Evolutionary conservation across 1,284 basidiomycete species (phyloP).

Genomic region (Gymnopus androsaceus): DNA sequence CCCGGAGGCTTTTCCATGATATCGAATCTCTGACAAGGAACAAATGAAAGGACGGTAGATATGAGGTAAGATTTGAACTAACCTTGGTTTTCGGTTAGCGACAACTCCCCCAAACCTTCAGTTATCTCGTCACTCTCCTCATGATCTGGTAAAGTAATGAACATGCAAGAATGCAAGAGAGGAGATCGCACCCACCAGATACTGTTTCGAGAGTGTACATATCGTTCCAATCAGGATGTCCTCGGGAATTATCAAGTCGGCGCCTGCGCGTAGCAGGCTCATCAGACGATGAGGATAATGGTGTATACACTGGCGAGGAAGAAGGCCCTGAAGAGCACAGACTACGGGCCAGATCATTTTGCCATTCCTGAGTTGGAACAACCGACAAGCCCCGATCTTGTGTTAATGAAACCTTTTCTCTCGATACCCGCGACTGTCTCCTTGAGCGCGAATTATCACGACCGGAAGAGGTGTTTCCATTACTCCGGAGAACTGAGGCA

Average conservation of each 20-base stretch:
- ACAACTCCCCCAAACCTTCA: constrained; percentile 69
- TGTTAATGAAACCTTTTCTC: constrained; percentile 72
- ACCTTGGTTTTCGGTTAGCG: constrained; percentile 82
- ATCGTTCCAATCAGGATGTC: constrained; percentile 48
- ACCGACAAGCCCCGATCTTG: constrained; percentile 63
- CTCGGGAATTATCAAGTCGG: constrained; percentile 34
- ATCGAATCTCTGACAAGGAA: constrained; percentile 58
- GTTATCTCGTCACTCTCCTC: constrained; percentile 51
- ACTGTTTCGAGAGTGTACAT: constrained; percentile 55
- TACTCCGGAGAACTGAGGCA: constrained; percentile 66
- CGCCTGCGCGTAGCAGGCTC: constrained; percentile 45
- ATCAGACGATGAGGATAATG: constrained; percentile 22
- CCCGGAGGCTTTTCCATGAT: constrained; percentile 74
- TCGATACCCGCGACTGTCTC: constrained; percentile 71
- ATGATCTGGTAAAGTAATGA: constrained; percentile 19
- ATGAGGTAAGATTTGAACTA: constrained; percentile 8
- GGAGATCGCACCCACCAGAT: constrained; percentile 30
- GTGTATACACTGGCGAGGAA: constrained; percentile 17
- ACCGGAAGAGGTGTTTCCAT: constrained; percentile 39
- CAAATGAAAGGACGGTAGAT: not conserved
- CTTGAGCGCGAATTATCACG: constrained; percentile 66
- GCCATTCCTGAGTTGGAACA: constrained; percentile 75
- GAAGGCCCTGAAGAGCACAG: constrained; percentile 39
- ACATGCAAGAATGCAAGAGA: constrained; percentile 22
- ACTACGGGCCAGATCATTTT: constrained; percentile 64